Base-by-base conservation (phyloP, 148 eudicot genomes). In the Polygonum maritimum region DNA sequence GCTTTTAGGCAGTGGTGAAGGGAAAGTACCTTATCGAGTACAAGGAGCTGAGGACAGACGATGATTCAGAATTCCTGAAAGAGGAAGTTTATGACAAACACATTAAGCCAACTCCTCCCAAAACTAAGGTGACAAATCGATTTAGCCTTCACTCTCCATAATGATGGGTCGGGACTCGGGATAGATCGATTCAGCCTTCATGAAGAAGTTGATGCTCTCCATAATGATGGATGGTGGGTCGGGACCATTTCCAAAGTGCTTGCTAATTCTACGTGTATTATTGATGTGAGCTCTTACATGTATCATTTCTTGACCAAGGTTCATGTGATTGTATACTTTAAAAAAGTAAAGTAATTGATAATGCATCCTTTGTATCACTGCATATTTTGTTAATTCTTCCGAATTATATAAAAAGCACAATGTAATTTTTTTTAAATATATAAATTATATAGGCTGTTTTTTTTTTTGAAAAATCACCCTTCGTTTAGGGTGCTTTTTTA, bases 141-240 rank as follows among this genome's bases (percentile, higher is more conserved):
- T 90, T 86, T n/a, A n/a, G n/a, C n/a, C n/a, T n/a, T n/a, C n/a
- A n/a, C n/a, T n/a, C n/a, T n/a, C n/a, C n/a, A n/a, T n/a, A n/a
- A n/a, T n/a, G n/a, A n/a, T n/a, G n/a, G n/a, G n/a, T n/a, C n/a
- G n/a, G n/a, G n/a, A n/a, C n/a, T n/a, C n/a, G n/a, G n/a, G 13
- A 74, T 82, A 41, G 88, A 79, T 76, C 71, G 71, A 71, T 91
- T 87, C 79, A 86, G 82, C 70, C 69, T 85, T 76, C 78, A 69
- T 80, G 88, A 92, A 45, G 87, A 90, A 81, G 96, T 95, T 79
- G 99, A 95, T 81, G 98, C 97, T 62, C 79, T 82, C 51, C 86
- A 88, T 73, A 88, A 91, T 51, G 99, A 92, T 67, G 92, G 90
- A 47, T 95, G 99, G 99, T 95, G 99, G 99, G 88, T 87, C 11